Percentiles rank a stretch among this genome's conserved stretches.
Evolutionary conservation across 225 moss, liverwort and hornwort genomes (phyloP).

Genomic region (Pseudoscleropodium purum): DNA sequence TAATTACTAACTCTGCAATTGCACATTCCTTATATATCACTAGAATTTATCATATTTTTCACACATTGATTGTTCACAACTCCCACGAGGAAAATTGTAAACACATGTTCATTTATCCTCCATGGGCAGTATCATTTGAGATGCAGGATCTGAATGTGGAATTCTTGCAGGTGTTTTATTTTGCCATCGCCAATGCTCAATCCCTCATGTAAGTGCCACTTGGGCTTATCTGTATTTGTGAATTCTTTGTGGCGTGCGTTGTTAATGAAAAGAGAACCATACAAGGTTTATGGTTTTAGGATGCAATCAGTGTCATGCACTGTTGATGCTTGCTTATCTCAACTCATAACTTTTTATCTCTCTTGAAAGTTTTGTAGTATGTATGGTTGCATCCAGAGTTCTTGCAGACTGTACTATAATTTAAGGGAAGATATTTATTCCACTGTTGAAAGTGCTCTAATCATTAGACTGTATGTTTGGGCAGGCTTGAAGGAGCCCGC

Average conservation of each 20-base stretch:
- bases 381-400: not conserved
- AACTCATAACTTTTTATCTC: not conserved
- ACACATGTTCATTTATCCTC: too few species aligned
- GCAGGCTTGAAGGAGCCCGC: constrained; percentile 43
- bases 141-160: not conserved
- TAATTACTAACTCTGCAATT: not conserved
- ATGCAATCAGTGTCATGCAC: not conserved
- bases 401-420: not conserved
- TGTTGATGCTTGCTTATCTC: not conserved
- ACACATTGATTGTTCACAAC: not conserved
- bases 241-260: not conserved
- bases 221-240: not conserved
- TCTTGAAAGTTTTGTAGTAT: not conserved
- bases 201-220: constrained; percentile 33
- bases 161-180: constrained; percentile 39
- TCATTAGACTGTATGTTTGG: not conserved
- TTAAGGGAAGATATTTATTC: not conserved
- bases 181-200: constrained; percentile 38
- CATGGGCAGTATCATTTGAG: not conserved
- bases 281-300: not conserved
- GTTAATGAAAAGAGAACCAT: not conserved
- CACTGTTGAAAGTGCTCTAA: not conserved
- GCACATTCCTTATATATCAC: not conserved
- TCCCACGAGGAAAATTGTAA: not conserved
- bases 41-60: not conserved